Conservation (phyloP, 495 filamentous ascomycete species). For the Parathielavia appendiculata region DNA sequence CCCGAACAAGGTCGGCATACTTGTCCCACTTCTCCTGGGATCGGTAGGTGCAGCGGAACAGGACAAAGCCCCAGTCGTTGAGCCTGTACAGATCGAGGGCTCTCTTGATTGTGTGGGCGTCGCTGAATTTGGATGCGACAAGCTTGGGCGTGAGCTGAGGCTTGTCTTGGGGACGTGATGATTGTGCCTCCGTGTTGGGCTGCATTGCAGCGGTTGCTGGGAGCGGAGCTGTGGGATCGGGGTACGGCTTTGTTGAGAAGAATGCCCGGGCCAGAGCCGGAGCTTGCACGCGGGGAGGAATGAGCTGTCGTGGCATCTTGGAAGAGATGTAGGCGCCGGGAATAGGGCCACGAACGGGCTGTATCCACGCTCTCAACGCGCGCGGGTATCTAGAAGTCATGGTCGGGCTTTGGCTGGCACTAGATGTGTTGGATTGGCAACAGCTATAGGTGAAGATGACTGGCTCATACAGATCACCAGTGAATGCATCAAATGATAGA, state of each 20-base stretch:
- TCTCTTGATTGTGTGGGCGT: not conserved
- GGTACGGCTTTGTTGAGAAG: not conserved
- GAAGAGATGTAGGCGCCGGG: not conserved
- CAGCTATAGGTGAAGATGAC: too few species aligned
- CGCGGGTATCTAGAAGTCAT: not conserved
- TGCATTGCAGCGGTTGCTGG: not conserved
- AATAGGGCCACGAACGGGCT: not conserved
- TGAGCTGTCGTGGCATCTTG: not conserved
- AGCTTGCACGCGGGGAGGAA: not conserved
- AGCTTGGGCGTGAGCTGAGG: not conserved
- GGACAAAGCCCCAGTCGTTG: not conserved
- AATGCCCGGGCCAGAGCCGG: not conserved
- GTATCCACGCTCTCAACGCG: not conserved
- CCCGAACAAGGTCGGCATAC: not conserved
- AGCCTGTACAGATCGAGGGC: not conserved
- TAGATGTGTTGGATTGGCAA: too few species aligned
- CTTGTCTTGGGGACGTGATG: not conserved
- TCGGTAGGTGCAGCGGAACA: slow-evolving; percentile 1
- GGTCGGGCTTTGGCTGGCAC: not conserved
- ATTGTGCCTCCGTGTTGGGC: not conserved
- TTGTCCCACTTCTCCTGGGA: not conserved
- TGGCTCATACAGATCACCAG: too few species aligned
- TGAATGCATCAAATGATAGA: too few species aligned
- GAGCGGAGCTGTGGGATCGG: not conserved
- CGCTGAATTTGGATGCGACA: not conserved